Evolutionary conservation across 805 yeast species (phyloP).

Genomic region (Myxozyma udenii): DNA sequence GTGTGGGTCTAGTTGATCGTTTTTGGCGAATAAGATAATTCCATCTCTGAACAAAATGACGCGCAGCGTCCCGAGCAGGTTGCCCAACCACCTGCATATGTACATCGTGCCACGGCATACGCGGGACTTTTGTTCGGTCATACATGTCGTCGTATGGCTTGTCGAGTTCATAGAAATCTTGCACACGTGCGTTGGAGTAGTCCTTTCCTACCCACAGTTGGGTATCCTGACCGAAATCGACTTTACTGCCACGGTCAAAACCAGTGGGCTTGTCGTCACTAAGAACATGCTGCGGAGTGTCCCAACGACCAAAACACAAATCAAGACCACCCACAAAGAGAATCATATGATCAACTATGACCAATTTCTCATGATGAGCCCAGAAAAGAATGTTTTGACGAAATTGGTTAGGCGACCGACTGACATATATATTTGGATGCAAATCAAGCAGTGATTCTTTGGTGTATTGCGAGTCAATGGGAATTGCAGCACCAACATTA

Average conservation of each 20-base stretch:
- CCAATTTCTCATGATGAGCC: constrained; percentile 97
- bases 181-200: constrained; percentile 90
- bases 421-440: constrained; percentile 80
- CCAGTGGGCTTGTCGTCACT: constrained; percentile 57
- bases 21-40: constrained; percentile 88
- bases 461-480: constrained; percentile 90
- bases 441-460: constrained; percentile 86
- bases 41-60: constrained; percentile 98
- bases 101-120: constrained; percentile 99
- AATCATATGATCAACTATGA: constrained; percentile 79
- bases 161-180: constrained; percentile 77
- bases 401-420: constrained; percentile 94
- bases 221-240: constrained; percentile 44
- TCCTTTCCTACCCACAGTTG: constrained; percentile 95
- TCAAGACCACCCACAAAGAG: constrained; percentile 96
- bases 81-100: constrained; percentile 95
- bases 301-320: constrained; percentile 91
- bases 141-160: constrained; percentile 90
- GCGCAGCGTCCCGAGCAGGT: constrained; percentile 83
- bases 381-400: constrained; percentile 90
- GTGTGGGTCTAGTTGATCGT: constrained; percentile 90
- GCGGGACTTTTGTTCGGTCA: constrained; percentile 72
- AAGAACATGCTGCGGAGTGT: constrained; percentile 91
- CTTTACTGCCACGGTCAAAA: constrained; percentile 26
- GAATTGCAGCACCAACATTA: constrained; percentile 89